Evolutionary conservation across 805 yeast species (phyloP), one percentile per base, ranked within the genome.

Genomic region (Helenozyma baotianmanensis): DNA sequence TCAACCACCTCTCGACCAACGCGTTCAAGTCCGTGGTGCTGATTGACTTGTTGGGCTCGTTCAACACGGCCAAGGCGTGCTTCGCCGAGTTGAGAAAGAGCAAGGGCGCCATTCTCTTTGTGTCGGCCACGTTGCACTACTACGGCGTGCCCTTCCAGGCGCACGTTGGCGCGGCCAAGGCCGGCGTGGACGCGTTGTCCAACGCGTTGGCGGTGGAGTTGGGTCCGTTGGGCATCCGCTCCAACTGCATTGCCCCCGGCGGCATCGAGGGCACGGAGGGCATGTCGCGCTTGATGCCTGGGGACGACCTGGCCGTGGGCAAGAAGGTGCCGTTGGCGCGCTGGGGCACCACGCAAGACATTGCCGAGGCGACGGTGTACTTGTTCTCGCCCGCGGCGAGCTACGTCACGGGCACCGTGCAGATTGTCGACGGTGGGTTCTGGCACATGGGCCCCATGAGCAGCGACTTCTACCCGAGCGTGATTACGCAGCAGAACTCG

Each of bases 101-200:
- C 48, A 78, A 76, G 56, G 97, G 97, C 16, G 61, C 78, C 2
- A 67, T 86, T 11, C 45, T 89, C 9, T 87, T 89, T 48, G 84
- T 90, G 13, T 76, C 89, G 30, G 94, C 97, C 2, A 89, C 97
- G 2, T 70, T 90, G 39, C 97, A 90, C 60, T 85, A 84, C 58
- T 74, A 78, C 48, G 97, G 97, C 9, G 77, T 83, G 18, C 95
- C 96, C 10, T 78, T 82, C 64, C 97, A 90, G 60, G 50, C 78
- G 5, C 97, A 90, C 51, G 96, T 88, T 3, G 82, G 89, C 5
- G 96, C 97, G 0, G 97, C 97, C 3, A 90, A 90, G 60, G 96
- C 97, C 1, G 97, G 96, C 16, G 72, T 90, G 25, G 97, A 90
- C 56, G 94, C 96, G 3, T 65, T 89, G 23, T 77, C 86, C 17